These are phyloP conservation scores for Suhomyces coccinellae DNA, from an alignment of 1,139 yeast genomes.

Conservation along the genomic window DNA sequence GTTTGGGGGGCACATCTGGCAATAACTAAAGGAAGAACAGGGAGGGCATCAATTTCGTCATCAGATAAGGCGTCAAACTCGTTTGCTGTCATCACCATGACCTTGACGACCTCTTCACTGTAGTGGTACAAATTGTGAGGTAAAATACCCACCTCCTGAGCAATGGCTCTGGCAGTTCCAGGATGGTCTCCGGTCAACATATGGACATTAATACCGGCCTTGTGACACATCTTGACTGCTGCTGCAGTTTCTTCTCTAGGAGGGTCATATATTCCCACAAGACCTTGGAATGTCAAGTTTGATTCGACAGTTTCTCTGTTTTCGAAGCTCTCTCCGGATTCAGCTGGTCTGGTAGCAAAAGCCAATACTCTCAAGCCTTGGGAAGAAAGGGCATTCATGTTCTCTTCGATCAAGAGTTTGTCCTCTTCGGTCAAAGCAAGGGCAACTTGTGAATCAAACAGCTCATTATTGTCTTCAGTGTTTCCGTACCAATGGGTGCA, in stretches of 20 bases:
- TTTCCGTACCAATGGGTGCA: conserved; percentile 37
- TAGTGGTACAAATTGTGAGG: conserved; percentile 42
- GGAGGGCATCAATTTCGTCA: conserved; percentile 32
- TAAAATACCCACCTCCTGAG: conserved; percentile 52
- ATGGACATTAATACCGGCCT: conserved; percentile 54
- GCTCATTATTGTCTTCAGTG: conserved; percentile 18
- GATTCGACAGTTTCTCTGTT: conserved; percentile 33
- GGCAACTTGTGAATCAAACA: conserved; percentile 19
- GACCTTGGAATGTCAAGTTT: conserved; percentile 44
- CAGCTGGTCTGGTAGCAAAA: conserved; percentile 32
- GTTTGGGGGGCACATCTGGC: conserved; percentile 59
- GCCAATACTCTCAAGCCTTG: conserved; percentile 51
- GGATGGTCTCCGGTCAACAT: conserved; percentile 59
- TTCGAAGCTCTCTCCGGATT: conserved; percentile 10
- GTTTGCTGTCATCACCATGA: conserved; percentile 47
- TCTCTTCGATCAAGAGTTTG: conserved; percentile 25
- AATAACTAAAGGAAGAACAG: conserved; percentile 39
- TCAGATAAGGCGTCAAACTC: conserved; percentile 42
- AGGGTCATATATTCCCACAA: conserved; percentile 55
- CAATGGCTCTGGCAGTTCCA: conserved; percentile 53
- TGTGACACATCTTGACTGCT: conserved; percentile 46
- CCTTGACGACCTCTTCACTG: conserved; percentile 34
- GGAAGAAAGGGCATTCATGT: conserved; percentile 38
- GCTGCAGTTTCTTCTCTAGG: conserved; percentile 52
- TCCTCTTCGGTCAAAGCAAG: conserved; percentile 27